Evolutionary conservation across 1,284 basidiomycete genomes (phyloP).

Genomic region (Athelia sp.): DNA sequence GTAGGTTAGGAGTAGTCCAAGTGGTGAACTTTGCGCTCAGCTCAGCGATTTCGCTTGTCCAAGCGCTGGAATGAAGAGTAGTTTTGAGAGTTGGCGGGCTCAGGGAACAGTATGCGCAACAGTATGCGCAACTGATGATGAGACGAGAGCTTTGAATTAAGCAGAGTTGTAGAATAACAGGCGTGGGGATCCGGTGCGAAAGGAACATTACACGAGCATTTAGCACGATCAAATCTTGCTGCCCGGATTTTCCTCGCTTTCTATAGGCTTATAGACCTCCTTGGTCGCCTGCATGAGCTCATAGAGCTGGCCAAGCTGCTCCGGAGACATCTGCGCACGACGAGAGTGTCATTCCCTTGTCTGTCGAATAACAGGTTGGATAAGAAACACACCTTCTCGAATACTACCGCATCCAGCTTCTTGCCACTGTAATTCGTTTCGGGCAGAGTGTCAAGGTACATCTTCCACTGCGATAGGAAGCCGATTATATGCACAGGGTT

Average conservation of each 20-base stretch:
- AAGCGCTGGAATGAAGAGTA: no score
- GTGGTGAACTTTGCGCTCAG: no score
- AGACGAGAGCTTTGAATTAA: no score
- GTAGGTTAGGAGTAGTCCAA: no score
- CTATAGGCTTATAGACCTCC: slow-evolving; percentile 72
- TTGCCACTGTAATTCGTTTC: slow-evolving; percentile 55
- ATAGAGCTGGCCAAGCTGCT: slow-evolving; percentile 88
- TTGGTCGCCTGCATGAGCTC: slow-evolving; percentile 89
- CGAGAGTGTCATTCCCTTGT: not conserved
- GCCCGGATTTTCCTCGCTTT: slow-evolving; percentile 9
- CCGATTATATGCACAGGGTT: slow-evolving; percentile 90
- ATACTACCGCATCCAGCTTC: slow-evolving; percentile 67
- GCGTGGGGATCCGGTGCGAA: no score
- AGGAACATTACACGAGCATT: no score
- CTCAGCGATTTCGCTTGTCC: no score
- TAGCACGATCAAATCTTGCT: slow-evolving; percentile 10
- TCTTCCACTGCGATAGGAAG: slow-evolving; percentile 91
- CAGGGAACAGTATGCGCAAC: no score
- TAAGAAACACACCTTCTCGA: slow-evolving; percentile 65
- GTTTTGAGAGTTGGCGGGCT: no score
- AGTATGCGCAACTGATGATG: no score
- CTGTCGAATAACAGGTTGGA: not conserved
- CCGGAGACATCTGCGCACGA: slow-evolving; percentile 69
- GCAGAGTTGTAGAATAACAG: no score
- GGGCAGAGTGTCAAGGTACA: slow-evolving; percentile 77